Percentiles rank a stretch among this genome's conserved stretches.
Conservation (phyloP, 2,329 filamentous ascomycete genomes). For the Colletotrichum spinosum region DNA sequence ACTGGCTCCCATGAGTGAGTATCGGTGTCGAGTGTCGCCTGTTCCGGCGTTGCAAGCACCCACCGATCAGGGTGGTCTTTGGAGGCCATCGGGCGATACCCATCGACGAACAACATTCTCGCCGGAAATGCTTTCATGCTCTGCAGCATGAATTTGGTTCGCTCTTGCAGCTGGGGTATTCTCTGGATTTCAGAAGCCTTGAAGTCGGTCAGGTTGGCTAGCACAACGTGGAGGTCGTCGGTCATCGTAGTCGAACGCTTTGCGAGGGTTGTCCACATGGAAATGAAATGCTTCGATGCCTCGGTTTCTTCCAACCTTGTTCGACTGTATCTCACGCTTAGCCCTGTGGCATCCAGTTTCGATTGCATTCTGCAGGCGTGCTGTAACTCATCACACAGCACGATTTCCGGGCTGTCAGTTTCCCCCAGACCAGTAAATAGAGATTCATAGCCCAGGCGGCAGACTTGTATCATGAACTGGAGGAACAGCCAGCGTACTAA, state of each 20-base stretch:
- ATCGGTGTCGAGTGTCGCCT: too few relatives aligned
- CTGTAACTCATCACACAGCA: neutral
- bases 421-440: too few relatives aligned
- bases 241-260: neutral
- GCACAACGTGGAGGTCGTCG: slow-evolving; percentile 2
- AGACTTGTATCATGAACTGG: neutral
- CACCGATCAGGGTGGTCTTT: slow-evolving; percentile 5
- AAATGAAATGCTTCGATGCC: neutral
- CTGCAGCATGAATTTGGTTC: neutral
- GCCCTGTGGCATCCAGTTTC: neutral
- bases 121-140: neutral
- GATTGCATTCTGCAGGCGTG: neutral
- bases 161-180: neutral
- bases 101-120: neutral
- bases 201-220: slow-evolving; percentile 3
- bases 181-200: neutral
- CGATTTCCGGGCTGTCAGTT: neutral
- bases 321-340: neutral
- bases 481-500: too few relatives aligned
- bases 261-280: neutral
- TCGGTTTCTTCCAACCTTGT: fast-evolving
- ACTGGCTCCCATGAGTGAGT: too few relatives aligned
- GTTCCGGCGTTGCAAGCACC: neutral
- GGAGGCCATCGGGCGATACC: neutral
- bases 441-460: neutral